Evolutionary conservation across 176 grass and related monocot genomes (phyloP).

Genomic region (Aegilops speltoides): DNA sequence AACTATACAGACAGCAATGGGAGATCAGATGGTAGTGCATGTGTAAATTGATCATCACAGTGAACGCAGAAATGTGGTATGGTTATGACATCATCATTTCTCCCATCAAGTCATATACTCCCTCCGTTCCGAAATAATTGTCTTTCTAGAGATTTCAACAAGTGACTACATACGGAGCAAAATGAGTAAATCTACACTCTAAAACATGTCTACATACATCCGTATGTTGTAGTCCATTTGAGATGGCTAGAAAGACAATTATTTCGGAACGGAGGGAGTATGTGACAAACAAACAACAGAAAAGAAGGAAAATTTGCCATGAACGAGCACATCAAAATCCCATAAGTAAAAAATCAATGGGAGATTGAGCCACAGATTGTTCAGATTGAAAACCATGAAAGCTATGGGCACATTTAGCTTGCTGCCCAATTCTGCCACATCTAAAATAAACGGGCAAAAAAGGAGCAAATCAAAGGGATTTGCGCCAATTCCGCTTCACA

Average conservation of each 20-base stretch:
- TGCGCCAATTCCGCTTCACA: background rate
- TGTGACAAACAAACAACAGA: background rate
- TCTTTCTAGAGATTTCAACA: too few relatives aligned
- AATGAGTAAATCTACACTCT: too few relatives aligned
- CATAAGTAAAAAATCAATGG: background rate
- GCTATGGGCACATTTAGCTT: background rate
- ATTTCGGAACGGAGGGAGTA: too few relatives aligned
- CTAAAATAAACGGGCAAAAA: background rate
- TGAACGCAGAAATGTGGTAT: constrained; percentile 43
- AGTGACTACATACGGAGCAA: too few relatives aligned
- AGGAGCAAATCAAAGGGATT: background rate
- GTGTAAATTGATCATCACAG: constrained; percentile 43
- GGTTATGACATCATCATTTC: constrained; percentile 49
- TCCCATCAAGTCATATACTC: background rate
- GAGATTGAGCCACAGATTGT: constrained; percentile 20
- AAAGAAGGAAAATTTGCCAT: background rate
- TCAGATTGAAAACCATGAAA: constrained; percentile 57
- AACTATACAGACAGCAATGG: background rate
- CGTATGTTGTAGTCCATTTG: too few relatives aligned
- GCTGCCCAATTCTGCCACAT: background rate
- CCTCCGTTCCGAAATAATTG: too few relatives aligned
- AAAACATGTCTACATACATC: too few relatives aligned
- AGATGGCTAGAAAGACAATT: too few relatives aligned
- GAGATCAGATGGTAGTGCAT: constrained; percentile 77
- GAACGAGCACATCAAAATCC: background rate